A percentile compares a stretch with the other conserved stretches of the same genome.
phyloP scores from a whole-genome alignment of 768 basidiomycete species.

The Lentinula sp. region DNA sequence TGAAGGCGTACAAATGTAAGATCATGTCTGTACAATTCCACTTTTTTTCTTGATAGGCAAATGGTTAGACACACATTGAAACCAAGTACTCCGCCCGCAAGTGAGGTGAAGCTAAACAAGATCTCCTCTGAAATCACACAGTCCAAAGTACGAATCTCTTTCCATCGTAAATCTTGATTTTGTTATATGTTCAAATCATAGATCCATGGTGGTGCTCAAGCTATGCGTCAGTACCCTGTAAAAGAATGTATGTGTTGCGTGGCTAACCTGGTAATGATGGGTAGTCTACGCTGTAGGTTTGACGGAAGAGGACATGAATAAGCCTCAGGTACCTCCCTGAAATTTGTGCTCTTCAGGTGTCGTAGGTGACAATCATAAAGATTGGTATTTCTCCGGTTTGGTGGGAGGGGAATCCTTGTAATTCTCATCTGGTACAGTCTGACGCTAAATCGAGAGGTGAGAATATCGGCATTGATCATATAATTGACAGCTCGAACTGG shows the following conservation, averaged over 20 bases:
- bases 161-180: not conserved
- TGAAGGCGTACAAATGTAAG: slow-evolving; percentile 10
- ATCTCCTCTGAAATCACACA: slow-evolving; percentile 71
- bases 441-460: not conserved
- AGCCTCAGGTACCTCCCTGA: slow-evolving; percentile 57
- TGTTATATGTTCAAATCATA: slow-evolving; percentile 14
- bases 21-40: not conserved
- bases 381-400: slow-evolving; percentile 86
- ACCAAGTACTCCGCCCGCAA: slow-evolving; percentile 14
- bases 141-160: slow-evolving; percentile 50
- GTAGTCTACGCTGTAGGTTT: slow-evolving; percentile 77
- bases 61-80: slow-evolving; percentile 34
- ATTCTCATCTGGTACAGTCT: slow-evolving; percentile 59
- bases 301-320: slow-evolving; percentile 75
- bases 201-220: slow-evolving; percentile 73
- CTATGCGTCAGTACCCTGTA: slow-evolving; percentile 59
- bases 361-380: slow-evolving; percentile 26
- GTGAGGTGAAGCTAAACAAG: slow-evolving; percentile 57
- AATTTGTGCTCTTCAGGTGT: not conserved
- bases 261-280: not conserved
- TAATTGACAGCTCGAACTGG: slow-evolving; percentile 65
- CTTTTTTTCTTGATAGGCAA: not conserved
- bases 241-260: not conserved
- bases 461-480: slow-evolving; percentile 1
- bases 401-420: slow-evolving; percentile 95